Evolutionary conservation across 2,329 filamentous ascomycete species (phyloP), one percentile per base, ranked within the genome.

Genomic region (Neopestalotiopsis rosae): DNA sequence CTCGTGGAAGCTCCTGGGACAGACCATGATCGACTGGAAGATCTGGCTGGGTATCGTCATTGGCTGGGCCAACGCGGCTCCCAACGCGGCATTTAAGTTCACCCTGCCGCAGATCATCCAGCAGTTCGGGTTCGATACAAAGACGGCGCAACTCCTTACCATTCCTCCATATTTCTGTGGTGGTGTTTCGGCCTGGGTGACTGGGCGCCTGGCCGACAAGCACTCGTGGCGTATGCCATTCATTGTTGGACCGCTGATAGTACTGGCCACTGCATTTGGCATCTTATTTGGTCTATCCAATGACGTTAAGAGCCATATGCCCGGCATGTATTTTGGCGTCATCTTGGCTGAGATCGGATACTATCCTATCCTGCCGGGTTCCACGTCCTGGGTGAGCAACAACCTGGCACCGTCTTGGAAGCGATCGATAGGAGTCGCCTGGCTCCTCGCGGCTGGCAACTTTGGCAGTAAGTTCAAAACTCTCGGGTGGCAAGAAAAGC

Each of bases 21-120:
- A 75, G 9, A 81, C 82, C 9, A 71, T 83, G 28, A 75, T 75
- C 0, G 82, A 84, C 65, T 83, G 82, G 81, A 81, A 85, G 70
- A 79, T 84, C 4, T 57, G 70, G 45, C 59, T 72, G 0, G 71
- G 70, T 13, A 78, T 81, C 17, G 71, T 84, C 5, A 74, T 79
- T 57, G 80, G 77, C 61, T 80, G 77, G 70, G 73, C 78, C 2
- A 78, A 79, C 6, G 5, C 17, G 2, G 24, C 38, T 3, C 76
- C 77, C 3, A 79, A 76, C 49, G 76, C 79, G 68, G 79, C 75
- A 0, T 71, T 77, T 67, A 76, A 74, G 38, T 76, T 78, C 63
- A 73, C 73, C 17, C 69, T 76, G 67, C 81, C 81, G 0, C 74
- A 78, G 30, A 83, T 83, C 66, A 82, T 82, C 56, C 74, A 76